Conservation (phyloP, 345 rosid species). For the Fremontodendron californicum region DNA sequence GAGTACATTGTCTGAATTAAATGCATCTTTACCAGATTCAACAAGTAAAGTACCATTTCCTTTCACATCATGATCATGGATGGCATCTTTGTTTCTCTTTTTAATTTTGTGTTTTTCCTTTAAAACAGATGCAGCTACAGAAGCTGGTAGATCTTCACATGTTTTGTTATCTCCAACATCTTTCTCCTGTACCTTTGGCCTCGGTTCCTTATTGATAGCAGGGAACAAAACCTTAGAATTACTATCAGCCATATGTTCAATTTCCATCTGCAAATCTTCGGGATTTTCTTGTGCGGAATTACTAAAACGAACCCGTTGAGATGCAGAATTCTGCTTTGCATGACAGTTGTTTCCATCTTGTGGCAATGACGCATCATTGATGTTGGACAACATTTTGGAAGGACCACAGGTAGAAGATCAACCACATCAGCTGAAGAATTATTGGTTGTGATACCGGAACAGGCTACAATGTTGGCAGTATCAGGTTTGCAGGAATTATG, state of each 20-base stretch:
- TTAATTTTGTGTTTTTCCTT: constrained; percentile 22
- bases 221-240: background rate
- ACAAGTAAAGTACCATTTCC: constrained; percentile 11
- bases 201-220: constrained; percentile 5
- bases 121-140: background rate
- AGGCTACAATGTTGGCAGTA: constrained; percentile 7
- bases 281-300: background rate
- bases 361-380: constrained; percentile 6
- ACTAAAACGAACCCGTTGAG: constrained; percentile 11
- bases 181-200: constrained; percentile 15
- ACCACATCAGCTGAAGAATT: constrained; percentile 16
- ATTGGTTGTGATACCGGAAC: background rate
- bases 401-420: constrained; percentile 16
- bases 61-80: constrained; percentile 16
- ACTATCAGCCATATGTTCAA: constrained; percentile 4
- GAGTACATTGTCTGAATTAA: background rate
- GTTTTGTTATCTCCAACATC: constrained; percentile 14
- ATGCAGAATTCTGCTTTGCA: constrained; percentile 10
- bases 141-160: constrained; percentile 3
- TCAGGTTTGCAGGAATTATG: background rate
- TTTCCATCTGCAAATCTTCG: constrained; percentile 3
- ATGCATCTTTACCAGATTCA: constrained; percentile 12
- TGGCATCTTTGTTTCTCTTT: constrained; percentile 11
- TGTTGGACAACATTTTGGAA: constrained; percentile 1
- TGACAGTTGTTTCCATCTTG: constrained; percentile 16